These are phyloP conservation scores for Pseudopediastrum boryanum DNA, from an alignment of 139 green algal genomes.

Conservation along the genomic window DNA sequence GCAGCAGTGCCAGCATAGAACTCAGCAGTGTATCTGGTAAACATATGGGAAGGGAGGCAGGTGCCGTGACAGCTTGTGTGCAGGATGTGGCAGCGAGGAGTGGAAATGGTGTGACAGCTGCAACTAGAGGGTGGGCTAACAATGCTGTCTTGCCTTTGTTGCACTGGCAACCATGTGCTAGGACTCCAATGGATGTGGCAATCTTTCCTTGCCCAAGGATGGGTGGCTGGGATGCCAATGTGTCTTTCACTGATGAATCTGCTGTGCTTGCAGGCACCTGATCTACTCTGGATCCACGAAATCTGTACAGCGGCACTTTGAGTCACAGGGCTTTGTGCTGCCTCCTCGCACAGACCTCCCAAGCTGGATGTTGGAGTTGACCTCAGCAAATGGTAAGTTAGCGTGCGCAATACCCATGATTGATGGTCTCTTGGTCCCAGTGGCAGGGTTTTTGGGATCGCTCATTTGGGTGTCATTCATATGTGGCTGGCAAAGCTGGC, in stretches of 20 bases:
- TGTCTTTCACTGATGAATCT: too few relatives aligned
- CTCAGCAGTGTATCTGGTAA: not conserved
- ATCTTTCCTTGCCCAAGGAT: too few relatives aligned
- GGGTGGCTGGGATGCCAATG: too few relatives aligned
- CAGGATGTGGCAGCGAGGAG: not conserved
- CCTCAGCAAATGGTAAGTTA: slow-evolving; percentile 9
- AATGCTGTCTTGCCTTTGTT: too few relatives aligned
- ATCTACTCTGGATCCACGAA: slow-evolving; percentile 9
- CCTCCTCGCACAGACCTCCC: slow-evolving; percentile 47
- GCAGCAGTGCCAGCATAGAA: not conserved
- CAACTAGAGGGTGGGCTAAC: not conserved
- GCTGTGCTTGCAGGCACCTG: not conserved
- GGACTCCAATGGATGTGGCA: too few relatives aligned
- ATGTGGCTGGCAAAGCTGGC: too few relatives aligned
- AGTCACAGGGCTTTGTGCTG: slow-evolving; percentile 39
- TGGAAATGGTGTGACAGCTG: not conserved
- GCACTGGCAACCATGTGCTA: too few relatives aligned
- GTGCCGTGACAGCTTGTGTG: not conserved
- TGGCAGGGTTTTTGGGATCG: too few relatives aligned
- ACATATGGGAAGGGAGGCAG: not conserved
- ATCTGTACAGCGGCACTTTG: slow-evolving; percentile 44
- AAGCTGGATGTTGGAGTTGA: slow-evolving; percentile 47
- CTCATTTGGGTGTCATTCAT: too few relatives aligned
- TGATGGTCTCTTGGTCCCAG: too few relatives aligned
- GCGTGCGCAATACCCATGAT: too few relatives aligned